Evolutionary conservation across 805 yeast genomes (phyloP).

Genomic region (Dipodascus albidus): DNA sequence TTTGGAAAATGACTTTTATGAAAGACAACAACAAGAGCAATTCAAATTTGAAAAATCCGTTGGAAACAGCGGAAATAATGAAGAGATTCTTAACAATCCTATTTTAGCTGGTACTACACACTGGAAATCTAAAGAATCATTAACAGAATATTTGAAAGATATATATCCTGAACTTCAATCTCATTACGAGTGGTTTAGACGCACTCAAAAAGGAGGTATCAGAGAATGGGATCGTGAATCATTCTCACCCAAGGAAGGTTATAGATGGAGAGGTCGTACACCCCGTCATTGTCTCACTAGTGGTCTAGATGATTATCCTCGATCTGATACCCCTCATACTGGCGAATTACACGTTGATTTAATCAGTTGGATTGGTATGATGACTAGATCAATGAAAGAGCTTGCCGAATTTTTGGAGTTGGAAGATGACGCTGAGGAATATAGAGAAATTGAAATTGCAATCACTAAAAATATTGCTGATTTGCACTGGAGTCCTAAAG

Average conservation of each 20-base stretch:
- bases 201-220: conserved; percentile 65
- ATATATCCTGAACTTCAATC: conserved; percentile 66
- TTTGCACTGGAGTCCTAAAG: conserved; percentile 68
- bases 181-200: conserved; percentile 79
- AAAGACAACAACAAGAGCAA: conserved; percentile 22
- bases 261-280: conserved; percentile 92
- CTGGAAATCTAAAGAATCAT: conserved; percentile 37
- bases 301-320: conserved; percentile 93
- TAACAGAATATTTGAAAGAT: conserved; percentile 29
- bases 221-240: conserved; percentile 56
- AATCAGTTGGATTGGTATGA: conserved; percentile 85
- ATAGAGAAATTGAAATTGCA: conserved; percentile 39
- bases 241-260: conserved; percentile 48
- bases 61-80: conserved; percentile 13
- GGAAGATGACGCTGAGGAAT: conserved; percentile 46
- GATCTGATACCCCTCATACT: conserved; percentile 67
- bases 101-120: conserved; percentile 33
- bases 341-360: conserved; percentile 89
- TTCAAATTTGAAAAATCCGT: background rate
- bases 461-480: conserved; percentile 55
- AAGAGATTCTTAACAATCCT: conserved; percentile 5
- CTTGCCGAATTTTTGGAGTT: conserved; percentile 55
- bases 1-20: background rate
- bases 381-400: conserved; percentile 71
- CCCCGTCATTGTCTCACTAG: conserved; percentile 76